Conservation (phyloP, 2,329 filamentous ascomycete genomes). For the Thielaviopsis ethacetica region DNA sequence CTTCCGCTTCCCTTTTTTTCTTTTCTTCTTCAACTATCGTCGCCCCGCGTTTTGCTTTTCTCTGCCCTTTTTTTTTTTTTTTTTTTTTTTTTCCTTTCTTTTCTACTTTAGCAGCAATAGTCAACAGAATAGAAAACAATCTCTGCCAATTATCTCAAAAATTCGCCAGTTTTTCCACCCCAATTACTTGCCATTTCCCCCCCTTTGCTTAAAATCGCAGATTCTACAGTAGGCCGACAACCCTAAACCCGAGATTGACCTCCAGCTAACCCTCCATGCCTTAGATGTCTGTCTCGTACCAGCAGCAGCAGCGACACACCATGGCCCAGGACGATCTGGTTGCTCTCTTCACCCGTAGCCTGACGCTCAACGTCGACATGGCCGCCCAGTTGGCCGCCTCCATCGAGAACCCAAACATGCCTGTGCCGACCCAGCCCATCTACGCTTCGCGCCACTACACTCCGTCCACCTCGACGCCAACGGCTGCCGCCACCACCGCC, state of each 20-base stretch:
- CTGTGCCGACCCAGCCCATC: not conserved
- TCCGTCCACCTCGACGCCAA: not conserved
- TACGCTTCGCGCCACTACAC: constrained; percentile 6
- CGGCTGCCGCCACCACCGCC: not conserved
- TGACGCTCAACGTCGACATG: constrained; percentile 7
- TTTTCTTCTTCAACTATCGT: not conserved
- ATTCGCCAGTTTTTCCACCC: not conserved
- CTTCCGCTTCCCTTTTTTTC: not conserved
- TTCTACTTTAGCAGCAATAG: not conserved
- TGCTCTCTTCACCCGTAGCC: constrained; percentile 8
- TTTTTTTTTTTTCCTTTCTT: not conserved
- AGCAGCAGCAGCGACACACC: constrained; percentile 1
- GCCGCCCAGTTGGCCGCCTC: constrained; percentile 6
- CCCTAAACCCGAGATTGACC: not conserved
- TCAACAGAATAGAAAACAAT: not conserved
- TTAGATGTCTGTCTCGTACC: constrained; percentile 10
- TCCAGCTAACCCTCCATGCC: not conserved
- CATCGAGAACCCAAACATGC: constrained; percentile 6
- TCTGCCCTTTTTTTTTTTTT: not conserved
- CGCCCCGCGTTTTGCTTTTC: not conserved
- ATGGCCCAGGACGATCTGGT: constrained; percentile 8
- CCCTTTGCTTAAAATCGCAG: not conserved
- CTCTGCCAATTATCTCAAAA: not conserved
- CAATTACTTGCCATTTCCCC: not conserved
- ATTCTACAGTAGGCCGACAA: not conserved